Base-by-base conservation (phyloP, 495 filamentous ascomycete genomes). In the Monascus purpureus region DNA sequence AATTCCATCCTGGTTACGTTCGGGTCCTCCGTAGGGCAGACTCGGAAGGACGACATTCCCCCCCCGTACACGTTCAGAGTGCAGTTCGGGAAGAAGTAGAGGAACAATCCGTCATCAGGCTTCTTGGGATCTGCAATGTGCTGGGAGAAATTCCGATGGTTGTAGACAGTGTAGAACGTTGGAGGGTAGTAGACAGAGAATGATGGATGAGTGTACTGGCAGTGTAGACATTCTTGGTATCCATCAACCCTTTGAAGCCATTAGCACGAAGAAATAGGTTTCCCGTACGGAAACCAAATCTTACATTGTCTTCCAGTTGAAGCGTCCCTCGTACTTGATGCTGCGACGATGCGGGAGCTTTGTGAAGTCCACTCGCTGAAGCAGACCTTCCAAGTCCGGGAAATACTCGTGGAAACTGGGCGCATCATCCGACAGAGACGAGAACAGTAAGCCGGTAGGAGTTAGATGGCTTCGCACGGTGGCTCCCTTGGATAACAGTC, bases 271-370 rank as follows among this genome's bases (percentile, higher is more conserved):
- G 5, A 6, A 13, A 13, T 6, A 13, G 8, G 6, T 6, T 28
- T 6, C 7, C 13, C 6, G 6, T 14, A 13, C 13, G 8, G 7
- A 28, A 8, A n/a, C 26, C 13, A n/a, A 7, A 13, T 19, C 32
- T 37, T 53, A 68, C 70, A 75, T 75, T 0, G 71, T 73, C 40
- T 75, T 75, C 71, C 70, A 75, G 45, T 75, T 75, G 49, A 75
- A 75, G 0, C 55, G 53, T 0, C 71, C 71, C 35, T 68, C 60
- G 28, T 75, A 75, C 18, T 54, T 55, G 39, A 73, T 70, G 35
- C 68, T 72, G 13, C 62, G 62, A 9, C 67, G 57, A 37, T 73
- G 59, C 5, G 70, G 69, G 3, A 70, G 49, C 28, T 60, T n/a
- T n/a, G n/a, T 60, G 40, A 75, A 75, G 33, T 75, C 67, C 3